Conservation (phyloP, 495 filamentous ascomycete genomes). For the Sordaria brevicollis region DNA sequence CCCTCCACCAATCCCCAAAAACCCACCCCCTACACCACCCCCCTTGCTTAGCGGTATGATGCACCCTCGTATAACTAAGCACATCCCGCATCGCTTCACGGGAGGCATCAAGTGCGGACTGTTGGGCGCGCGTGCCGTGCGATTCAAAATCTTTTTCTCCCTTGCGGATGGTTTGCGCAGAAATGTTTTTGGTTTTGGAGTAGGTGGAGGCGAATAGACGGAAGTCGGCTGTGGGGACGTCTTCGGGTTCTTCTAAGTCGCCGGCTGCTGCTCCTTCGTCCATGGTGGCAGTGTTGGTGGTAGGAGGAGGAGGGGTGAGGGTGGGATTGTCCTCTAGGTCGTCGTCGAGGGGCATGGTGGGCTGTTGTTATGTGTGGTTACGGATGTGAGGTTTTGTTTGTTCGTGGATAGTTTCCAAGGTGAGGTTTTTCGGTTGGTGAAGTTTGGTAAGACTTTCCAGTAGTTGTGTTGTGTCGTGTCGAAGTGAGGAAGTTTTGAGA, state of each 20-base stretch:
- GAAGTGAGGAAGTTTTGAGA: background rate
- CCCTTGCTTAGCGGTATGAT: slow-evolving; percentile 34
- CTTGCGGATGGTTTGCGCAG: slow-evolving; percentile 33
- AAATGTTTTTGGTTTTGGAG: slow-evolving; percentile 28
- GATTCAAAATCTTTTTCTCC: slow-evolving; percentile 97
- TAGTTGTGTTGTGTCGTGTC: background rate
- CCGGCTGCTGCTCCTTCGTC: slow-evolving; percentile 23
- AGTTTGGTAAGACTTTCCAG: background rate
- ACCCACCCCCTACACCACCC: slow-evolving; percentile 45
- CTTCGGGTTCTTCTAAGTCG: slow-evolving; percentile 62
- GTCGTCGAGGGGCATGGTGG: slow-evolving; percentile 34
- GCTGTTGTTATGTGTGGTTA: background rate
- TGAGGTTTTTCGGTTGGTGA: background rate
- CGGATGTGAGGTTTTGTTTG: too few relatives aligned
- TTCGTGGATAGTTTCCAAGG: too few relatives aligned
- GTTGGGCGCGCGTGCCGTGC: slow-evolving; percentile 75
- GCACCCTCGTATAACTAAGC: slow-evolving; percentile 59
- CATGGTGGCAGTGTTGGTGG: background rate
- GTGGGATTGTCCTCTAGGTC: slow-evolving; percentile 25
- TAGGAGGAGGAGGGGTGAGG: background rate
- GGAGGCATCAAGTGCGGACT: slow-evolving; percentile 61
- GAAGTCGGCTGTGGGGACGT: slow-evolving; percentile 58
- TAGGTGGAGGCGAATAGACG: slow-evolving; percentile 57
- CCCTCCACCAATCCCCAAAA: slow-evolving; percentile 38
- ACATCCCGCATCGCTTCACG: slow-evolving; percentile 88